Evolutionary conservation across 352 stramenopile species (phyloP).

Genomic region (Globisporangium cystogenes): DNA sequence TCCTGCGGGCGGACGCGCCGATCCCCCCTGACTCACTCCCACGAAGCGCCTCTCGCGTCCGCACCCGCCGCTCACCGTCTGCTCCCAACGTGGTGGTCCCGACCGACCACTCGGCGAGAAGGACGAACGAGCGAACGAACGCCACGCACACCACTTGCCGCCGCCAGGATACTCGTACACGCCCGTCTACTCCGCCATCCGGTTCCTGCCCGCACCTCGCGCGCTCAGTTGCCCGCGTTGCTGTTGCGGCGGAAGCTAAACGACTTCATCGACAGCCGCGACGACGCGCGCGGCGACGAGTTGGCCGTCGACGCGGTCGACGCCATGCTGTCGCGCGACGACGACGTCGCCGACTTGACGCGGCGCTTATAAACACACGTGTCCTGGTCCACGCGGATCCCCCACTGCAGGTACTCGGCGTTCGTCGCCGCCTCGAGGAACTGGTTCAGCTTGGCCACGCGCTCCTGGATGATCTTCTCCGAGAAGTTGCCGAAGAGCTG

Average conservation of each 20-base stretch:
- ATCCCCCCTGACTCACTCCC: background rate
- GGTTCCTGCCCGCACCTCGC: too few species aligned
- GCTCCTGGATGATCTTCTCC: slow-evolving; percentile 73
- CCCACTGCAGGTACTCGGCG: slow-evolving; percentile 69
- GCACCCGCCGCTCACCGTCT: too few species aligned
- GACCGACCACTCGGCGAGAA: background rate
- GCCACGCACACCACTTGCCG: too few species aligned
- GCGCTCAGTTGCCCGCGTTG: slow-evolving; percentile 43
- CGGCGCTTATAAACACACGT: slow-evolving; percentile 73
- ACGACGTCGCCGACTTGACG: slow-evolving; percentile 37
- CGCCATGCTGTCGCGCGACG: slow-evolving; percentile 32
- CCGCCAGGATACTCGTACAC: background rate
- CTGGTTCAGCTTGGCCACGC: slow-evolving; percentile 65
- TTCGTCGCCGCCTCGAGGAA: slow-evolving; percentile 72
- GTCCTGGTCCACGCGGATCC: slow-evolving; percentile 68
- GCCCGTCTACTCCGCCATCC: background rate
- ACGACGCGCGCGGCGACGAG: slow-evolving; percentile 52
- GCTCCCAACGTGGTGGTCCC: background rate
- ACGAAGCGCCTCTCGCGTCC: too few species aligned
- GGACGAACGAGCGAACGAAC: too few species aligned
- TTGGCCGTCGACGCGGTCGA: slow-evolving; percentile 30
- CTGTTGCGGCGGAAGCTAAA: slow-evolving; percentile 66
- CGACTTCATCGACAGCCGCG: slow-evolving; percentile 62
- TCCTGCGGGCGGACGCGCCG: too few species aligned
- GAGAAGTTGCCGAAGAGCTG: slow-evolving; percentile 69